Base-by-base conservation (phyloP, 352 stramenopile species). In the Phytophthora tubulina region DNA sequence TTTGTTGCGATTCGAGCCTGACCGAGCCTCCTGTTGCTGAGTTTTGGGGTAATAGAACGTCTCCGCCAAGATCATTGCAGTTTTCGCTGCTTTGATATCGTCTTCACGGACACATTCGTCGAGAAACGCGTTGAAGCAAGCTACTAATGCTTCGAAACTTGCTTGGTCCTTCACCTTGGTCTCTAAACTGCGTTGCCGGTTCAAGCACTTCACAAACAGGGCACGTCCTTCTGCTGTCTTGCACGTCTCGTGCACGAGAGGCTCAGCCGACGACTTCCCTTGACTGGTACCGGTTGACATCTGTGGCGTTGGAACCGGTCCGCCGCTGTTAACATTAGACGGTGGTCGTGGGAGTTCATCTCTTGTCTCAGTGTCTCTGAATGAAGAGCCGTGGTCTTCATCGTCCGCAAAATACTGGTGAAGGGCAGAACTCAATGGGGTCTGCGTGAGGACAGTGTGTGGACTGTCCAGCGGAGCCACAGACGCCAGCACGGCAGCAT, bases 11-110 rank as follows among this genome's bases (percentile, higher is more conserved):
- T 21, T 44, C 45, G 51, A 52, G 51, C 11, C n/a, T 30, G 41
- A 38, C 21, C 39, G 38, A 54, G 14, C n/a, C 11, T 55, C 35
- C 52, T 73, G 38, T 30, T 53, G 14, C 31, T 53, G 41, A 15
- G 38, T 31, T 52, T 78, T 81, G 3, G 74, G 74, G 10, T 70
- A 62, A 46, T 95, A 96, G 49, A 96, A 96, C 2, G 89, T 96
- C 51, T 94, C 89, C 1, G 89, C 85, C 30, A 96, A 76, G 41
- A 96, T 96, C 86, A 96, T 96, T 33, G 89, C 89, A 1, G 87
- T 96, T 75, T 96, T 96, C 48, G 89, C 87, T 2, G 88, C 86
- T 63, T 95, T 95, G 45, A 94, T 82, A 60, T 96, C 87, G 50
- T 93, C 86, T 58, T 95, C 80, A 35, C 73, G 83, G 15, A 93